These are phyloP conservation scores for Aphanomyces euteiches DNA, from an alignment of 352 stramenopile genomes.

Conservation along the genomic window DNA sequence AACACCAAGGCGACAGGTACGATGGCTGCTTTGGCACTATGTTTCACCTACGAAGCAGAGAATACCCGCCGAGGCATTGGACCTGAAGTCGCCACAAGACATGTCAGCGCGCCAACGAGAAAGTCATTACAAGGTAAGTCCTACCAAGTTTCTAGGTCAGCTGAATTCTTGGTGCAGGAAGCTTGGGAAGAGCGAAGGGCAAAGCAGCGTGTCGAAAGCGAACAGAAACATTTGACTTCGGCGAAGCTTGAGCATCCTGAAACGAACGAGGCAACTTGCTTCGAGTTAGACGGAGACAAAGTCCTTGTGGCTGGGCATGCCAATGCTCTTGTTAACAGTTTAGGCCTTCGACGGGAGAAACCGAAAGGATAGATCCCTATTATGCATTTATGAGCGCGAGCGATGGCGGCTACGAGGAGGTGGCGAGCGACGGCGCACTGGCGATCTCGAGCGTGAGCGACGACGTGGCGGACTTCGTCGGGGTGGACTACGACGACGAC, in stretches of 20 bases:
- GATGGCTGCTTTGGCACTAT: neutral
- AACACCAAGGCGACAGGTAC: conserved; percentile 6
- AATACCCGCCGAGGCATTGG: neutral
- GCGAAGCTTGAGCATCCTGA: conserved; percentile 3
- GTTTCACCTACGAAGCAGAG: neutral
- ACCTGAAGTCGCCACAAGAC: conserved; percentile 2
- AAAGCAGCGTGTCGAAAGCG: conserved; percentile 10
- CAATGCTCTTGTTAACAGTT: conserved; percentile 19
- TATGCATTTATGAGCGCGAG: conserved; percentile 37
- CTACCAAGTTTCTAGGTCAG: neutral
- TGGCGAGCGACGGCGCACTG: conserved; percentile 33
- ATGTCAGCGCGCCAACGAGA: neutral
- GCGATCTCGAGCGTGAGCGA: conserved; percentile 43
- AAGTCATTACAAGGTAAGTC: conserved; percentile 4
- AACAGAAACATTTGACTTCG: neutral
- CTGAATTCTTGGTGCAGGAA: neutral
- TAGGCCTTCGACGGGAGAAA: conserved; percentile 14
- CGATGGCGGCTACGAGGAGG: conserved; percentile 31
- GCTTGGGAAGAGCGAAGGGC: conserved; percentile 1
- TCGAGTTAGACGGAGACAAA: neutral
- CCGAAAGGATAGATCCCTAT: neutral
- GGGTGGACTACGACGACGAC: conserved; percentile 39
- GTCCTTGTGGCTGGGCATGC: neutral
- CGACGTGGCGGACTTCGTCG: conserved; percentile 42
- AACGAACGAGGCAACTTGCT: neutral